These are phyloP conservation scores for Fraxinus velutina DNA, from an alignment of 305 asterid genomes.

Conservation along the genomic window DNA sequence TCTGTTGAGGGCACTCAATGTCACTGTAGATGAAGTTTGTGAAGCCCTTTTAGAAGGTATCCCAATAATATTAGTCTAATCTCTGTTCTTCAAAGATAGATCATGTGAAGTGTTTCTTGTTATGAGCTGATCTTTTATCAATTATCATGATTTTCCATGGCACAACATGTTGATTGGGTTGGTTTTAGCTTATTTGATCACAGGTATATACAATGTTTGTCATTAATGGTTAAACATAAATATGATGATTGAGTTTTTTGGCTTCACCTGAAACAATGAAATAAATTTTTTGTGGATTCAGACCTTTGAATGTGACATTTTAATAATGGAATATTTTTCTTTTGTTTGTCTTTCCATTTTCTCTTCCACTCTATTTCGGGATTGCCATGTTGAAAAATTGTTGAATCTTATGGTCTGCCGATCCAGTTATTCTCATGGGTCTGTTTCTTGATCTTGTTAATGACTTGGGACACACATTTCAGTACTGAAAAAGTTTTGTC, in stretches of 20 bases:
- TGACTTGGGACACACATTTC: background rate
- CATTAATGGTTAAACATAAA: background rate
- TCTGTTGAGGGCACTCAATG: constrained; percentile 78
- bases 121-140: background rate
- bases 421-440: background rate
- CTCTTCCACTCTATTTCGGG: background rate
- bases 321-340: background rate
- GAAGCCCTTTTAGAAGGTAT: constrained; percentile 89
- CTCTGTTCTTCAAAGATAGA: constrained; percentile 3
- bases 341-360: background rate
- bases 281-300: background rate
- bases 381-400: background rate
- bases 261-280: background rate
- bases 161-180: background rate
- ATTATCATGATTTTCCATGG: background rate
- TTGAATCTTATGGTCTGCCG: background rate
- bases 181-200: background rate
- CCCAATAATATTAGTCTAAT: background rate
- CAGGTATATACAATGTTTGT: background rate
- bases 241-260: background rate
- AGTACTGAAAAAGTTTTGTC: background rate
- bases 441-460: background rate
- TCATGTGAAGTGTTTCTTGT: background rate
- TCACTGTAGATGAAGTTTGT: constrained; percentile 91
- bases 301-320: background rate